Conservation (phyloP, 306 rosid species). For the Dalbergia cochinchinensis region DNA sequence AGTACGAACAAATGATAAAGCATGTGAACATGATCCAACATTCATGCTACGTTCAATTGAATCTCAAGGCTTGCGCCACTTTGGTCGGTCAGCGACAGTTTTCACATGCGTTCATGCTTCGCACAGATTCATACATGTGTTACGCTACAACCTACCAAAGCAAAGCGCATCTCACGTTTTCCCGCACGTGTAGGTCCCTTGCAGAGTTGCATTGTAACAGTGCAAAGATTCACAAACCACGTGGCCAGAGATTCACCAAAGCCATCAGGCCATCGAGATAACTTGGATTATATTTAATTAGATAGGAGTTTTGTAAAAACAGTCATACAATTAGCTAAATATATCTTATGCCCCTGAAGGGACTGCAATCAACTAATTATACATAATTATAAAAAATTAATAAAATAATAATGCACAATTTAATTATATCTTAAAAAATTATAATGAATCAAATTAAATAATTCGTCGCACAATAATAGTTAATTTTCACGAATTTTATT, state of each 20-base stretch:
- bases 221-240: slow-evolving; percentile 47
- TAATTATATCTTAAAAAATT: too few species aligned
- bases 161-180: not conserved
- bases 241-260: slow-evolving; percentile 53
- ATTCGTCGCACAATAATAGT: too few species aligned
- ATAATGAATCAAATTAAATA: too few species aligned
- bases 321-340: too few species aligned
- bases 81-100: slow-evolving; percentile 6
- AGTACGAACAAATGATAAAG: not conserved
- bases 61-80: not conserved
- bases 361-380: too few species aligned
- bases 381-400: too few species aligned
- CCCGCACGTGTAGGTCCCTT: too few species aligned
- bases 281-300: not conserved
- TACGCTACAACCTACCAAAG: not conserved
- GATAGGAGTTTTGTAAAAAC: too few species aligned
- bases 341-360: too few species aligned
- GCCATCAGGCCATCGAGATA: not conserved
- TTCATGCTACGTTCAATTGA: not conserved
- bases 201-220: not conserved
- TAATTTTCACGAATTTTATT: not conserved
- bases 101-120: not conserved
- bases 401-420: too few species aligned
- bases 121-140: slow-evolving; percentile 15
- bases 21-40: slow-evolving; percentile 37